A percentile compares a stretch with the other conserved stretches of the same genome.
phyloP scores from a whole-genome alignment of 208 protist genomes.

The Leishmania lainsoni region DNA sequence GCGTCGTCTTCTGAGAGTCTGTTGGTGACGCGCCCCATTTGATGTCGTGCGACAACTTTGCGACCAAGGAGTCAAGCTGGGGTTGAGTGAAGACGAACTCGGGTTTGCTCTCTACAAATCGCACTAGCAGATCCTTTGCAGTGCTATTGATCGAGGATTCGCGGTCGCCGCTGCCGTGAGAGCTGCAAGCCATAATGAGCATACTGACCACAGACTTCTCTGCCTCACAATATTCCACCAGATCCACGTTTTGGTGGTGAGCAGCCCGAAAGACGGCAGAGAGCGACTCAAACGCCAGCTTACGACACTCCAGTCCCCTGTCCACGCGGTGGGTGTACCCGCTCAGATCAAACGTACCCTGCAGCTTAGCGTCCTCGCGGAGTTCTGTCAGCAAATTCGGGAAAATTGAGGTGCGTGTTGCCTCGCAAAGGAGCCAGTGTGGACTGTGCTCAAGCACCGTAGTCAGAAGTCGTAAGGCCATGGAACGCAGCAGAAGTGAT shows the following conservation, averaged over 20 bases:
- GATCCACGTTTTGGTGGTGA: conserved; percentile 25
- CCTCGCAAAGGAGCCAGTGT: conserved; percentile 43
- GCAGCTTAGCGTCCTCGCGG: conserved; percentile 42
- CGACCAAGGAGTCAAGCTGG: conserved; percentile 37
- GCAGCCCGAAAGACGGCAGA: conserved; percentile 68
- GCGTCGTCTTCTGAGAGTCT: conserved; percentile 35
- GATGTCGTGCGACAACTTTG: conserved; percentile 51
- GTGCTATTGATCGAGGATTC: conserved; percentile 51
- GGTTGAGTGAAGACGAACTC: conserved; percentile 24
- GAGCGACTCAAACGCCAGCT: conserved; percentile 94
- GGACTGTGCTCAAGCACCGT: conserved; percentile 35
- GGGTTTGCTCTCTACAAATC: conserved; percentile 45
- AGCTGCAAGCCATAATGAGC: conserved; percentile 50
- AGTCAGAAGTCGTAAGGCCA: conserved; percentile 47
- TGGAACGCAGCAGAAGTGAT: conserved; percentile 29
- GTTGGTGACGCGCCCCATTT: conserved; percentile 23
- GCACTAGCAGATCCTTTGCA: conserved; percentile 46
- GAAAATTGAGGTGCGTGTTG: conserved; percentile 23
- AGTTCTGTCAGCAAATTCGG: conserved; percentile 32
- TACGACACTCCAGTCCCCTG: conserved; percentile 93
- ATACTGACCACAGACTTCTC: conserved; percentile 36
- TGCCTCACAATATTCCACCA: conserved; percentile 52
- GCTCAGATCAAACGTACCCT: conserved; percentile 84
- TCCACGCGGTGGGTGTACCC: conserved; percentile 95
- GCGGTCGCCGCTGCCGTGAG: conserved; percentile 43